These are phyloP conservation scores for Bolboschoenoplectus hybrid DNA, from an alignment of 202 grass and related monocot genomes.

Conservation along the genomic window DNA sequence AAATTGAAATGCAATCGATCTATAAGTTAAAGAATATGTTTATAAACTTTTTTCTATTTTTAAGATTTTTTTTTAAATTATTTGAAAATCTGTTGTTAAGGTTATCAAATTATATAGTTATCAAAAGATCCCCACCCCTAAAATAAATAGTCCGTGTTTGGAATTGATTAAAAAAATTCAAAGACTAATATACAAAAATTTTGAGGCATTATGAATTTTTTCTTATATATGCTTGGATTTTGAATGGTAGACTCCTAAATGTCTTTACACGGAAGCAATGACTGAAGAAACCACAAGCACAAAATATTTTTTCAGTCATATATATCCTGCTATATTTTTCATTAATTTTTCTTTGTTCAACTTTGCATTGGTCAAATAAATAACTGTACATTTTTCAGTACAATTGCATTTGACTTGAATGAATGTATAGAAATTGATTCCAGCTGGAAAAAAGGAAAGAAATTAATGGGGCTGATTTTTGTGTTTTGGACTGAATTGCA, in stretches of 20 bases:
- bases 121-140: too few relatives aligned
- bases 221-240: slow-evolving; percentile 1
- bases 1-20: not conserved
- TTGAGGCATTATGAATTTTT: not conserved
- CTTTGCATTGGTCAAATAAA: not conserved
- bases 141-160: not conserved
- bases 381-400: not conserved
- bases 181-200: too few relatives aligned
- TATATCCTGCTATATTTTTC: not conserved
- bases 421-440: not conserved
- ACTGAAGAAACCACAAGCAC: not conserved
- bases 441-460: too few relatives aligned
- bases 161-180: too few relatives aligned
- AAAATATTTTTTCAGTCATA: not conserved
- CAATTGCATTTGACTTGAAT: not conserved
- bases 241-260: slow-evolving; percentile 5
- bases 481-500: too few relatives aligned
- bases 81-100: too few relatives aligned
- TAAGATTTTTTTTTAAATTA: not conserved
- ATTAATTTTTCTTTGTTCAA: not conserved
- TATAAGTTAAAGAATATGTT: too few relatives aligned
- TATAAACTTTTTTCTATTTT: too few relatives aligned
- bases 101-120: not conserved
- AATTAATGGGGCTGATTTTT: too few relatives aligned
- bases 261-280: not conserved